Conservation (phyloP, 2,329 filamentous ascomycete species). For the Helotiales sp. region DNA sequence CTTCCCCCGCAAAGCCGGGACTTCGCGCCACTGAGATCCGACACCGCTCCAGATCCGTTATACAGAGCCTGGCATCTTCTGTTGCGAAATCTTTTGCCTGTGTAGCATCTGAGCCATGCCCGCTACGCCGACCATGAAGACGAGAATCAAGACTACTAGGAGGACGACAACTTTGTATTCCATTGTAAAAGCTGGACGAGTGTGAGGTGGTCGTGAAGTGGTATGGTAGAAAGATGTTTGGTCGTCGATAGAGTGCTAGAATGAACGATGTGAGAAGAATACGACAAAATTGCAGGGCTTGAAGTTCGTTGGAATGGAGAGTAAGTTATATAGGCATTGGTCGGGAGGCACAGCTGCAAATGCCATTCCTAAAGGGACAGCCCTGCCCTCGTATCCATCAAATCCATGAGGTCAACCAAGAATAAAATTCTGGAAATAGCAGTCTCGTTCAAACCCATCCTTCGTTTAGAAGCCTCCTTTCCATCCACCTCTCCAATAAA, state of each 20-base stretch:
- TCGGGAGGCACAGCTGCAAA: neutral
- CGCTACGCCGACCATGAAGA: neutral
- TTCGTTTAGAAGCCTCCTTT: neutral
- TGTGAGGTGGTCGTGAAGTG: neutral
- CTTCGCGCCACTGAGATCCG: no score
- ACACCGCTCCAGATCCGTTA: neutral
- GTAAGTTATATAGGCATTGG: neutral
- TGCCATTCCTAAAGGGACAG: neutral
- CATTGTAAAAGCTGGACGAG: neutral
- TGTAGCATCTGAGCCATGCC: neutral
- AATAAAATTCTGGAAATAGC: neutral
- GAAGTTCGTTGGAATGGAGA: neutral
- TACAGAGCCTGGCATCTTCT: neutral
- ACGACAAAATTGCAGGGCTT: neutral
- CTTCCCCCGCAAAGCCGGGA: no score
- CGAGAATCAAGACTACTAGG: neutral
- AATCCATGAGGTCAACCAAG: neutral
- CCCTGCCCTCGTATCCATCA: neutral
- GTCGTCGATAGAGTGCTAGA: neutral
- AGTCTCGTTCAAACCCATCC: neutral
- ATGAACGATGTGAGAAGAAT: neutral
- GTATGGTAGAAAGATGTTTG: neutral
- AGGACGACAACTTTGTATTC: slow-evolving; percentile 1
- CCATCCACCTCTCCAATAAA: neutral
- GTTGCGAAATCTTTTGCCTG: neutral